These are phyloP conservation scores for Isabelozyma heimii DNA, from an alignment of 805 yeast species.

Conservation along the genomic window DNA sequence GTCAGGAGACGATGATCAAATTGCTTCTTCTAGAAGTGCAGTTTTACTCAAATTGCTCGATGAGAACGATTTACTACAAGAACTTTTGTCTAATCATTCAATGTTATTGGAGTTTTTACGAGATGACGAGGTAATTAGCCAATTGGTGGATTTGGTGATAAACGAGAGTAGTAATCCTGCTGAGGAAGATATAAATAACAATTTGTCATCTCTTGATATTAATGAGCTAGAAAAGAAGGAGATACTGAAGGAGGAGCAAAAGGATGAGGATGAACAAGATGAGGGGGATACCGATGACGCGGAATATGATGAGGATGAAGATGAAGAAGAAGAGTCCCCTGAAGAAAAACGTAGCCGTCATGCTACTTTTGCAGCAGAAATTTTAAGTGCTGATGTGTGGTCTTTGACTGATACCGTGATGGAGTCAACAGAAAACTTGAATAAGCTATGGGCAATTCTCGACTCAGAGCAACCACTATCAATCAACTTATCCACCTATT, in stretches of 20 bases:
- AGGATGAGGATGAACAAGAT: conserved; percentile 4
- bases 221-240: neutral
- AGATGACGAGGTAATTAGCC: conserved; percentile 31
- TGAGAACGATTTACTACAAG: conserved; percentile 43
- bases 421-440: conserved; percentile 64
- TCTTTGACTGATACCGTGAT: conserved; percentile 86
- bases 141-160: conserved; percentile 39
- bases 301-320: conserved; percentile 24
- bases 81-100: conserved; percentile 40
- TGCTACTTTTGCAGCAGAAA: conserved; percentile 70
- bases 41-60: conserved; percentile 36
- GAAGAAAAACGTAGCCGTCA: conserved; percentile 34
- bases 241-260: conserved; percentile 3
- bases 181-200: conserved; percentile 9
- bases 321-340: conserved; percentile 22
- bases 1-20: conserved; percentile 2
- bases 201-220: conserved; percentile 10
- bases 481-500: conserved; percentile 77
- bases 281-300: conserved; percentile 7
- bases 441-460: conserved; percentile 75
- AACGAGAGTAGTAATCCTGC: conserved; percentile 20
- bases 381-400: conserved; percentile 91
- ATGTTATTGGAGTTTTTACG: conserved; percentile 40
- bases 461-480: conserved; percentile 67
- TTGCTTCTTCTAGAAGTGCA: conserved; percentile 7